Base-by-base conservation (phyloP, 2,329 filamentous ascomycete species). In the Catunica adiposa region DNA sequence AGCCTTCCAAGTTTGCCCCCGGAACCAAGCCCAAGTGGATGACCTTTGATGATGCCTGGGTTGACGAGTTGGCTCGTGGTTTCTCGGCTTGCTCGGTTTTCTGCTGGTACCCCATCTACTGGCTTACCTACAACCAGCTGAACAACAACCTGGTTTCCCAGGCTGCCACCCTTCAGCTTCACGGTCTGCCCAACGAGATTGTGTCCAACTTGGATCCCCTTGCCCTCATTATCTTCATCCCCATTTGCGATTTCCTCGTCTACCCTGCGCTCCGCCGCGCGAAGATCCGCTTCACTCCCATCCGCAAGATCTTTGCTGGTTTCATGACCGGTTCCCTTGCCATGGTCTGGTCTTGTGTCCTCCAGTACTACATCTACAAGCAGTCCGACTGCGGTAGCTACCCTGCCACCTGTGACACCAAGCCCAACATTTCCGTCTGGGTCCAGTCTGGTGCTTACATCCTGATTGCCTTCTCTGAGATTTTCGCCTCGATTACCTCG, bases 21-120 rank as follows among this genome's bases (percentile, higher is more conserved):
- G 68, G 68, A 20, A 67, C 69, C 51, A 78, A 77, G 38, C 84
- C 80, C 0, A 61, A 62, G 0, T 88, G 83, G 82, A 89, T 89
- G 82, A 83, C 77, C 1, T 88, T 87, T 62, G 83, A 89, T 60
- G 85, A 89, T 61, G 77, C 77, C 20, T 89, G 83, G 83, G 84
- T 89, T 38, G 84, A 86, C 63, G 83, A 88, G 64, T 75, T 88
- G 26, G 73, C 73, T 46, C 80, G 84, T 68, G 84, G 83, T 7
- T 73, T 85, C 60, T 71, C 74, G 55, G 82, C 82, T 15, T 85
- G 82, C 65, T 72, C 77, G 46, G 83, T 87, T 5, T 89, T 85
- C 66, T 64, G 76, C 60, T 86, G 80, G 72, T 82, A 79, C 56
- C 82, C 83, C 1, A 74, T 80, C 31, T 79, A 74, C 63, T 80